phyloP scores from a whole-genome alignment of 2,329 filamentous ascomycete genomes.

The Cytospora piceicola region DNA sequence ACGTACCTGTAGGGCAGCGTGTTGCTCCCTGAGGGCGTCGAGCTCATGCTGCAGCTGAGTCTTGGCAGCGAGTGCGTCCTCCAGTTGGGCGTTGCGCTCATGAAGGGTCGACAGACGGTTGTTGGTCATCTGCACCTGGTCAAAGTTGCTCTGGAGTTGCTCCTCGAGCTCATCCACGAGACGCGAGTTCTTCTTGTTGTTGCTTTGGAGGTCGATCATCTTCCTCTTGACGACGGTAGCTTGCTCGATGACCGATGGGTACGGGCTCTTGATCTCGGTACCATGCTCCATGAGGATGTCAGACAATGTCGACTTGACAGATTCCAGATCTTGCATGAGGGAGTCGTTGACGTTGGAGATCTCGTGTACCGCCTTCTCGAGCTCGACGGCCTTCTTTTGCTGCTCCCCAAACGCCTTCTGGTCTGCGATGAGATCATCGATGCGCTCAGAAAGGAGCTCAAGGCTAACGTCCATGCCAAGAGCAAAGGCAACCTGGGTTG shows the following conservation, averaged over 20 bases:
- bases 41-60: constrained; percentile 69
- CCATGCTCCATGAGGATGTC: constrained; percentile 58
- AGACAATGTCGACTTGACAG: constrained; percentile 58
- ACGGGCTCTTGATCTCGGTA: constrained; percentile 47
- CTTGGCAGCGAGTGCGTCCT: constrained; percentile 74
- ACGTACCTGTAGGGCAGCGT: constrained; percentile 76
- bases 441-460: constrained; percentile 68
- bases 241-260: constrained; percentile 57
- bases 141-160: constrained; percentile 92
- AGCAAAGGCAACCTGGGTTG: constrained; percentile 64
- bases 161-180: constrained; percentile 96
- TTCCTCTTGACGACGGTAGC: constrained; percentile 67
- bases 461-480: constrained; percentile 66
- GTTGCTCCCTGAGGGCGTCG: constrained; percentile 69
- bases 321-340: constrained; percentile 65
- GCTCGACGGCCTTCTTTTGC: constrained; percentile 60
- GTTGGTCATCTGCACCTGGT: constrained; percentile 82
- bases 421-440: constrained; percentile 59
- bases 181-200: constrained; percentile 88
- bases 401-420: constrained; percentile 64
- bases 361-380: constrained; percentile 60
- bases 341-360: constrained; percentile 62
- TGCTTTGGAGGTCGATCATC: constrained; percentile 63
- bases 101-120: constrained; percentile 86
- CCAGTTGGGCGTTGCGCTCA: constrained; percentile 74